A percentile compares a stretch with the other conserved stretches of the same genome.
phyloP scores from a whole-genome alignment of 1,139 yeast species.

The Geotrichum restrictum region DNA sequence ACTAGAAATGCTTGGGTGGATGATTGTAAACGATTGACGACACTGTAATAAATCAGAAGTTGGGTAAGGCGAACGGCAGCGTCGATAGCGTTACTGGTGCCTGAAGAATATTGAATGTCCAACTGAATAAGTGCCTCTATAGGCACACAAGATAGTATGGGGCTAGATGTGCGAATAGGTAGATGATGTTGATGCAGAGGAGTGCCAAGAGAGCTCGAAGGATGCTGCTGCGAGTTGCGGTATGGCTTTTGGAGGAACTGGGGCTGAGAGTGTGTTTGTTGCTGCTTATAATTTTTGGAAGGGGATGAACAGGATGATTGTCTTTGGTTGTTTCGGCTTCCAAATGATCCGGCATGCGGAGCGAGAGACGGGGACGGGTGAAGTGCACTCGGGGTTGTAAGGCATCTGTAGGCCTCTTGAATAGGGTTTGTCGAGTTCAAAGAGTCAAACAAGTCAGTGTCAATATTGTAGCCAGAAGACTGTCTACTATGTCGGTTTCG shows the following conservation, averaged over 20 bases:
- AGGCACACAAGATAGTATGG: slow-evolving; percentile 15
- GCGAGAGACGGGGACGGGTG: slow-evolving; percentile 16
- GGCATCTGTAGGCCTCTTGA: slow-evolving; percentile 17
- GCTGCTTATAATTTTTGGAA: slow-evolving; percentile 11
- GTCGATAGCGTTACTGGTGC: slow-evolving; percentile 22
- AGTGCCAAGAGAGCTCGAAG: slow-evolving; percentile 6
- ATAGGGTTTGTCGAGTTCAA: neutral
- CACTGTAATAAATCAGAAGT: slow-evolving; percentile 27
- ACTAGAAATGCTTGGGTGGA: slow-evolving; percentile 25
- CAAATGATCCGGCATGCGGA: slow-evolving; percentile 4
- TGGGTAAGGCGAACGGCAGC: slow-evolving; percentile 28
- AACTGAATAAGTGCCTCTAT: slow-evolving; percentile 28
- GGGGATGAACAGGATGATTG: slow-evolving; percentile 18
- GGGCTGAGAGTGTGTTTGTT: neutral
- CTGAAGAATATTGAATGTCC: slow-evolving; percentile 25
- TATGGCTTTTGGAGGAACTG: slow-evolving; percentile 5
- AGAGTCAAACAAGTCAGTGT: slow-evolving; percentile 5
- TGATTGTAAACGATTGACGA: slow-evolving; percentile 28
- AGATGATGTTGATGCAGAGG: slow-evolving; percentile 7
- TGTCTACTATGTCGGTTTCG: slow-evolving; percentile 9
- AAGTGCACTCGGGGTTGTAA: slow-evolving; percentile 16
- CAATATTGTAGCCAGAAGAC: slow-evolving; percentile 13
- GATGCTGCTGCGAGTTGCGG: slow-evolving; percentile 11
- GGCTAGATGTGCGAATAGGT: slow-evolving; percentile 13
- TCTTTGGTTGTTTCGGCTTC: slow-evolving; percentile 10